Evolutionary conservation across 345 rosid genomes (phyloP), one percentile per base, ranked within the genome.

Genomic region (Citrus sinensis): DNA sequence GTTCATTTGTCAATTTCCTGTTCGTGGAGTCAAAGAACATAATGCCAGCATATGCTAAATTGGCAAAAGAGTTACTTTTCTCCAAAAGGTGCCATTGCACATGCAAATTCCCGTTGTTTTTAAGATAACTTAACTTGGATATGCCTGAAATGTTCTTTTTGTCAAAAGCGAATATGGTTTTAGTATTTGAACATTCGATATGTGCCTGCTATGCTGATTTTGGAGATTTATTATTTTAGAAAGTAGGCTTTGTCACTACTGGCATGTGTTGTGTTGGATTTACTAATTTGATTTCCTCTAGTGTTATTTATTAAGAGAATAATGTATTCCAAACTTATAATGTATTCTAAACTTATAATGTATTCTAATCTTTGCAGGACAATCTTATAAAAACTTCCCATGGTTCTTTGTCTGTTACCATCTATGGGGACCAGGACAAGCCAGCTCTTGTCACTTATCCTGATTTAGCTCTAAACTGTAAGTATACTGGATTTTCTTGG

Each of bases 371-470:
- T 80, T 34, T 78, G 86, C 88, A 93, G 98, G 99, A 93, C 79
- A 88, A 90, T 80, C 78, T 89, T 46, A 80, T 95, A 54, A 89
- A 82, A 85, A 93, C 98, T 83, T 84, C 78, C 71, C 73, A 69
- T 79, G 99, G 99, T 49, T 76, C 81, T 0, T 85, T 95, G 54
- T 93, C 91, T 49, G 99, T 95, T 86, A 80, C 97, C 29, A 97
- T 95, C 76, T 89, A 84, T 78, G 99, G 99, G 77, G 98, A 95
- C 83, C 93, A 85, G 66, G 99, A 95, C 86, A 95, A 93, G 89
- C 98, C 96, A 27, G 99, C 98, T 75, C 95, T 95, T 63, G 76
- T 95, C 62, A 93, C 99, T 6, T 95, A 91, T 86, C 99, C 99
- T 58, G 98, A 95, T 92, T 83, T 95, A 71, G 99, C 92, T 80